Conservation (phyloP, 2,329 filamentous ascomycete species). For the Colletotrichum ledebouriae region DNA sequence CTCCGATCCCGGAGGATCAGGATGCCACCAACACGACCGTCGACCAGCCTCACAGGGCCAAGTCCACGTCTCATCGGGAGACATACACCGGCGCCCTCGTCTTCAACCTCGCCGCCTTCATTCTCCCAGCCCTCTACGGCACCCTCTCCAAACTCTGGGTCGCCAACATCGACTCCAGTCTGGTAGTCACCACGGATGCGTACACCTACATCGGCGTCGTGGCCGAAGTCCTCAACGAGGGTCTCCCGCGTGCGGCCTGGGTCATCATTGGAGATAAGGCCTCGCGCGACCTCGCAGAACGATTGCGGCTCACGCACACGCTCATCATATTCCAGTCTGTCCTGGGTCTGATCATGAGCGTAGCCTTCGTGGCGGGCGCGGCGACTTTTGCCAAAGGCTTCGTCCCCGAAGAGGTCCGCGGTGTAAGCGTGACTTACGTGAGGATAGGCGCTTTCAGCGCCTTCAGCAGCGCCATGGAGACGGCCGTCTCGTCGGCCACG, state of each 20-base stretch:
- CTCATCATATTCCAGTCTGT: constrained; percentile 71
- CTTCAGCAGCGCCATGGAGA: constrained; percentile 72
- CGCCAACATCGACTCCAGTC: constrained; percentile 72
- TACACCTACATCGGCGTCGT: constrained; percentile 79
- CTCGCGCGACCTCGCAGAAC: constrained; percentile 62
- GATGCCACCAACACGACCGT: background rate
- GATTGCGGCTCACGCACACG: constrained; percentile 73
- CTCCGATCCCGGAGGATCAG: background rate
- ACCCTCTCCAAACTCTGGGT: constrained; percentile 81
- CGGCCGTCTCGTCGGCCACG: constrained; percentile 71
- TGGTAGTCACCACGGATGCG: constrained; percentile 73
- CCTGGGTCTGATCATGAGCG: constrained; percentile 70
- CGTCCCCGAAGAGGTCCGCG: constrained; percentile 70
- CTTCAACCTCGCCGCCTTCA: constrained; percentile 74
- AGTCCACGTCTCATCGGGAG: background rate
- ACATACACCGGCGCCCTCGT: constrained; percentile 68
- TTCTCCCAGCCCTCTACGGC: constrained; percentile 75
- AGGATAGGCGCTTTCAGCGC: constrained; percentile 74
- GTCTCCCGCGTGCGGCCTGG: constrained; percentile 77
- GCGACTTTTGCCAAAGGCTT: constrained; percentile 70
- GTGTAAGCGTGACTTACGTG: constrained; percentile 72
- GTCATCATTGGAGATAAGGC: constrained; percentile 76
- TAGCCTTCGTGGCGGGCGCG: constrained; percentile 69
- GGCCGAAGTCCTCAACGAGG: constrained; percentile 79
- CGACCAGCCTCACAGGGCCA: background rate